Percentiles rank a stretch among this genome's conserved stretches.
Conservation (phyloP, 2,329 filamentous ascomycete genomes). For the Claviceps pazoutovae region DNA sequence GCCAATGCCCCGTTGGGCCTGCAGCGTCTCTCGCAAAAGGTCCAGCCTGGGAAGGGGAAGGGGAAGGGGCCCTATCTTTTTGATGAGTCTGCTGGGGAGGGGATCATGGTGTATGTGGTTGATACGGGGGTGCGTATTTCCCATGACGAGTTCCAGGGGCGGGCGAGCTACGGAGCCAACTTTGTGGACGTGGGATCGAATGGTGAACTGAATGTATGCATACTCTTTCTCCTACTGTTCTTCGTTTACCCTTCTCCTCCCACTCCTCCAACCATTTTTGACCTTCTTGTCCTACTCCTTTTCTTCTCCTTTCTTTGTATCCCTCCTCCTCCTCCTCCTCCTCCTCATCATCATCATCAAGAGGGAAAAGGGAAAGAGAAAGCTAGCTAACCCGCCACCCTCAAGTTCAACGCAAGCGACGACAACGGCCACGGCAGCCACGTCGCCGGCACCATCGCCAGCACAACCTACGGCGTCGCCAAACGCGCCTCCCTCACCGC, state of each 20-base stretch:
- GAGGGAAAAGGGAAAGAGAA: neutral
- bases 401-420: conserved; percentile 19
- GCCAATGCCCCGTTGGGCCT: conserved; percentile 39
- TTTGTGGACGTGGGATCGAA: conserved; percentile 21
- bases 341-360: neutral
- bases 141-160: conserved; percentile 43
- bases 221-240: too few relatives aligned
- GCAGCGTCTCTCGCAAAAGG: conserved; percentile 34
- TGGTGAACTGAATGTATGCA: conserved; percentile 25
- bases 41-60: conserved; percentile 11
- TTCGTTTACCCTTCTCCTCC: too few relatives aligned
- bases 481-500: conserved; percentile 40
- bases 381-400: neutral
- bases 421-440: conserved; percentile 52
- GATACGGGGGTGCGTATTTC: conserved; percentile 48
- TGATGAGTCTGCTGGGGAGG: conserved; percentile 36
- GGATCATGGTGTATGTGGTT: conserved; percentile 49
- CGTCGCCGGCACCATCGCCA: conserved; percentile 48
- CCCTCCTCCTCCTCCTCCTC: neutral
- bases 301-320: too few relatives aligned
- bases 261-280: too few relatives aligned
- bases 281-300: conserved; percentile 5
- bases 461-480: conserved; percentile 47
- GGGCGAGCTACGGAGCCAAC: conserved; percentile 39
- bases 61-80: conserved; percentile 25